Conservation (phyloP, 345 rosid genomes). For the Salix brachista region DNA sequence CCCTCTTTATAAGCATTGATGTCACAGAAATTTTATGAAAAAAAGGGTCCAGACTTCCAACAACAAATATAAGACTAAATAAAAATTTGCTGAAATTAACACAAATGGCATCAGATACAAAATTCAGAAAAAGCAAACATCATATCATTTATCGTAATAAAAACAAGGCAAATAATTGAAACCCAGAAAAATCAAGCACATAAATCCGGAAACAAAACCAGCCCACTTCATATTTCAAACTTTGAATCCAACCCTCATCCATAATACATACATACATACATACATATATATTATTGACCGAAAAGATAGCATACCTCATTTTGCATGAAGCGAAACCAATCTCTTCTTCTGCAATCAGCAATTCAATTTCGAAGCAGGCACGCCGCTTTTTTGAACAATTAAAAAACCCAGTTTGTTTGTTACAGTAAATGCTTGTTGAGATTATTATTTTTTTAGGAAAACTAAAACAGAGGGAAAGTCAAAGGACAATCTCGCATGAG, state of each 20-base stretch:
- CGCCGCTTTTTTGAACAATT: background rate
- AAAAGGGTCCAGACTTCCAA: background rate
- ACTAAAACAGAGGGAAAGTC: background rate
- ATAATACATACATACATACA: background rate
- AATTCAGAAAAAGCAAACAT: background rate
- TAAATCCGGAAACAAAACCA: background rate
- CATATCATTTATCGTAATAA: background rate
- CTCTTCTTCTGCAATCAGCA: background rate
- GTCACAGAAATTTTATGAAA: background rate
- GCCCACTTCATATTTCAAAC: background rate
- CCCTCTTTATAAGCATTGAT: too few species aligned
- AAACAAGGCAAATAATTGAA: background rate
- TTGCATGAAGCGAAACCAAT: constrained; percentile 53
- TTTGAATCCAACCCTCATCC: background rate
- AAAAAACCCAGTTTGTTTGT: background rate
- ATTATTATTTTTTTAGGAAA: background rate
- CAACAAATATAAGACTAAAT: background rate
- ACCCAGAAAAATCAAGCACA: background rate
- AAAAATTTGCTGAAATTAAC: background rate
- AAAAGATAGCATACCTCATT: constrained; percentile 49
- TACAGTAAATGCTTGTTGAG: background rate
- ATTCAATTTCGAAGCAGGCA: background rate
- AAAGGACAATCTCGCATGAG: background rate
- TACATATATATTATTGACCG: background rate
- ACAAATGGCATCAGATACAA: background rate